Base-by-base conservation (phyloP, 768 basidiomycete genomes). In the Trametes maxima region DNA sequence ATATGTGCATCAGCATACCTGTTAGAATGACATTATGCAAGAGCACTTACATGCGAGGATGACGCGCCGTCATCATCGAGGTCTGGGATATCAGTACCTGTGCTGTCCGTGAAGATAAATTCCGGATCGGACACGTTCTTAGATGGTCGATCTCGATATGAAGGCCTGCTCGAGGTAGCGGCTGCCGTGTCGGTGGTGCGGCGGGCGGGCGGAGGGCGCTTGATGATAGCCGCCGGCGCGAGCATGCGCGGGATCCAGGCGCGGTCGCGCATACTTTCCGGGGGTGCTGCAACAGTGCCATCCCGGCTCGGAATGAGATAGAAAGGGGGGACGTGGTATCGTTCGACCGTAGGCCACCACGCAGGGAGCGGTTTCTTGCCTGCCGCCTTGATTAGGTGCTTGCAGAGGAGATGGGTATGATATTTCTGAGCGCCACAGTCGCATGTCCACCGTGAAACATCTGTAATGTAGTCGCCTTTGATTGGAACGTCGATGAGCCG, bases 381-480 rank as follows among this genome's bases (percentile, higher is more conserved):
- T 4, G 8, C 57, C 3, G 62, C 57, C 16, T 59, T 57, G 3
- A 64, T 52, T 1, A 64, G 62, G 28, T 64, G 62, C 39, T 64
- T 64, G 53, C 62, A 64, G 1, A 64, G 36, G 0, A 64, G 46
- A 28, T 59, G 17, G 0, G 62, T 33, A n/a, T 59, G 57, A 22
- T 64, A 64, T 25, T 64, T 64, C 44, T 64, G 62, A 5, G 57
- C 46, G 2, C 62, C 62, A 40, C 62, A 64, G 46, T 59, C 52
- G 48, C 62, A 64, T 16, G 57, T 64, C 59, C 63, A 64, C 1
- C 2, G 28, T 5, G 17, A 2, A 24, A 60, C 33, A 35, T 50
- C 22, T 17, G 53, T 64, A 3, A 3, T 19, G 44, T 64, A 64
- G 2, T 35, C 16, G 16, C 63, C 59, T 19, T 52, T 54, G 28